A percentile compares a stretch with the other conserved stretches of the same genome.
Conservation (phyloP, 2,329 filamentous ascomycete genomes). For the Aaosphaeria arxii region DNA sequence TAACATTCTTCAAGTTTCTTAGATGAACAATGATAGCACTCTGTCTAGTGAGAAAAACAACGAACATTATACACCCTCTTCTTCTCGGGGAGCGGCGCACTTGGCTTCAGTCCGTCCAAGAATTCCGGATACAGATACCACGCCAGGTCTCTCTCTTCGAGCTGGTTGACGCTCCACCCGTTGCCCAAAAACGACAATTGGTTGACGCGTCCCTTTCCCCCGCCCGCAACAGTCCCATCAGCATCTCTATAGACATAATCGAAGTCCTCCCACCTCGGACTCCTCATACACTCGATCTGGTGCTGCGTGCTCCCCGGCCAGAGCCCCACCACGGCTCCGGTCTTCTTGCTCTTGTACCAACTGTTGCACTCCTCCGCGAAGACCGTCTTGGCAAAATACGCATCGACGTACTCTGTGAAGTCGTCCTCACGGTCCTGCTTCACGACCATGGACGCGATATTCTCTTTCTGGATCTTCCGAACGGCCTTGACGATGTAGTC, state of each 20-base stretch:
- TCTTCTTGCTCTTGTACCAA: conserved; percentile 32
- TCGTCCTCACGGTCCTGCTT: conserved; percentile 24
- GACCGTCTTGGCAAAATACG: conserved; percentile 32
- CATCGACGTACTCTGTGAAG: conserved; percentile 28
- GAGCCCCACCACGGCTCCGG: conserved; percentile 25
- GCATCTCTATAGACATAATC: conserved; percentile 21
- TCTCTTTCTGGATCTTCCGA: conserved; percentile 43
- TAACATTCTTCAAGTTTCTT: no score
- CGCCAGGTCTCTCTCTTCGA: conserved; percentile 35
- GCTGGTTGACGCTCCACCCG: conserved; percentile 23
- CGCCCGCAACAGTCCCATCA: background rate
- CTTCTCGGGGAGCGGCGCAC: conserved; percentile 36
- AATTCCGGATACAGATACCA: conserved; percentile 44
- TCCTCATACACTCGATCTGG: conserved; percentile 30
- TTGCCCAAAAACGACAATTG: conserved; percentile 32
- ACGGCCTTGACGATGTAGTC: conserved; percentile 40
- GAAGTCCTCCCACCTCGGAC: conserved; percentile 35
- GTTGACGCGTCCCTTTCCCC: conserved; percentile 14
- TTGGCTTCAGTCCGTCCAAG: conserved; percentile 29
- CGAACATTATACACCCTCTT: conserved; percentile 31
- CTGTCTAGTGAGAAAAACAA: conserved; percentile 37
- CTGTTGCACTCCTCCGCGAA: conserved; percentile 32
- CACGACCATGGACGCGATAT: conserved; percentile 36
- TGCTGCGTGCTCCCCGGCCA: conserved; percentile 34
- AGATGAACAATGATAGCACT: no score